These are phyloP conservation scores for Babesia caballi DNA, from an alignment of 169 alveolate genomes.

Conservation along the genomic window DNA sequence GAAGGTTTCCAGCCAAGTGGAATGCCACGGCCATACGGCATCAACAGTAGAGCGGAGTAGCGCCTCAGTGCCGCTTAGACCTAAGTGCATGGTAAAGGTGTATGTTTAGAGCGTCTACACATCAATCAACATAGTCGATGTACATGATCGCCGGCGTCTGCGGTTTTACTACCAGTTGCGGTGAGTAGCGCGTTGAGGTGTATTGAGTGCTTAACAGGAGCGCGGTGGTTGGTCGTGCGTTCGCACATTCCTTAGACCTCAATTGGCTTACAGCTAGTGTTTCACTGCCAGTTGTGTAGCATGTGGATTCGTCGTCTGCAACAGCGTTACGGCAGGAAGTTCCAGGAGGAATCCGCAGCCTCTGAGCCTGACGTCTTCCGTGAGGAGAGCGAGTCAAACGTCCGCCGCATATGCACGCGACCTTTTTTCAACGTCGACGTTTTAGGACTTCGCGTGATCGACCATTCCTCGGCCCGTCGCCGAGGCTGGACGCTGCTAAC, in stretches of 20 bases:
- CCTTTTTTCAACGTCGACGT: conserved; percentile 24
- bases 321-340: conserved; percentile 8
- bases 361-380: conserved; percentile 10
- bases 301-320: conserved; percentile 3
- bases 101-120: too few relatives aligned
- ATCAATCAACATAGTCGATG: too few relatives aligned
- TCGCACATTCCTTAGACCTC: conserved; percentile 13
- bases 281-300: too few relatives aligned
- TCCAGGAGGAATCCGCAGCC: not conserved
- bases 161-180: conserved; percentile 7
- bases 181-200: not conserved
- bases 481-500: not conserved
- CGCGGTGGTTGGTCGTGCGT: not conserved
- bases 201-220: not conserved
- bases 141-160: not conserved
- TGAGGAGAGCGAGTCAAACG: conserved; percentile 19
- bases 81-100: too few relatives aligned
- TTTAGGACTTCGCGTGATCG: not conserved
- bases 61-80: too few relatives aligned
- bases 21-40: too few relatives aligned
- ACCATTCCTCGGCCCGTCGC: not conserved
- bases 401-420: conserved; percentile 5
- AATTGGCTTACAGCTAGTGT: too few relatives aligned
- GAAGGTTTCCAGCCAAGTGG: too few relatives aligned
- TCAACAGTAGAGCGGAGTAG: too few relatives aligned